Evolutionary conservation across 495 filamentous ascomycete species (phyloP).

Genomic region (Aspergillus hancockii): DNA sequence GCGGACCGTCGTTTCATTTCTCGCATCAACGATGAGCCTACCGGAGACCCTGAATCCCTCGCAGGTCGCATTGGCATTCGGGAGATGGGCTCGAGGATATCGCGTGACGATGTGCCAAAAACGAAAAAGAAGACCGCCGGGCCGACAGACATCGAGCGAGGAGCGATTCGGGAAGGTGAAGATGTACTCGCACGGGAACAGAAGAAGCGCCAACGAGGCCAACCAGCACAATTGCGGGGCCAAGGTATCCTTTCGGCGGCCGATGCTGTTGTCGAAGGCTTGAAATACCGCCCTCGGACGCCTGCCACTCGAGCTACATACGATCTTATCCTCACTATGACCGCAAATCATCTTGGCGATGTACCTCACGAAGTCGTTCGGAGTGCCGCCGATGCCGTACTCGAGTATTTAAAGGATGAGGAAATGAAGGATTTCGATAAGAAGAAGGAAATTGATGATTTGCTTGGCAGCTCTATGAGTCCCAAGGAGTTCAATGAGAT

Average conservation of each 20-base stretch:
- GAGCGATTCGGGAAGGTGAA: conserved; percentile 77
- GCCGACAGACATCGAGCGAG: conserved; percentile 70
- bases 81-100: conserved; percentile 88
- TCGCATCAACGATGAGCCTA: conserved; percentile 88
- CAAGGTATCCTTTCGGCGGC: conserved; percentile 81
- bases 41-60: conserved; percentile 95
- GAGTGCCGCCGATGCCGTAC: conserved; percentile 90
- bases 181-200: conserved; percentile 86
- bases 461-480: conserved; percentile 77
- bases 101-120: conserved; percentile 76
- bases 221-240: conserved; percentile 69
- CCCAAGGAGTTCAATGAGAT: conserved; percentile 96
- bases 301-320: conserved; percentile 93
- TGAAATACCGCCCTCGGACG: conserved; percentile 85
- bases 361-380: conserved; percentile 88
- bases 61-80: conserved; percentile 88
- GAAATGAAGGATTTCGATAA: conserved; percentile 97
- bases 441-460: conserved; percentile 95
- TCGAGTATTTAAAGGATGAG: conserved; percentile 93
- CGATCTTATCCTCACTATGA: conserved; percentile 89
- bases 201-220: conserved; percentile 78
- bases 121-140: conserved; percentile 68
- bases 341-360: conserved; percentile 85
- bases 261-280: conserved; percentile 83
- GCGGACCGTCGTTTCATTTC: conserved; percentile 95